These are phyloP conservation scores for Penicillium sp. DNA, from an alignment of 2,329 filamentous ascomycete genomes.

Conservation along the genomic window DNA sequence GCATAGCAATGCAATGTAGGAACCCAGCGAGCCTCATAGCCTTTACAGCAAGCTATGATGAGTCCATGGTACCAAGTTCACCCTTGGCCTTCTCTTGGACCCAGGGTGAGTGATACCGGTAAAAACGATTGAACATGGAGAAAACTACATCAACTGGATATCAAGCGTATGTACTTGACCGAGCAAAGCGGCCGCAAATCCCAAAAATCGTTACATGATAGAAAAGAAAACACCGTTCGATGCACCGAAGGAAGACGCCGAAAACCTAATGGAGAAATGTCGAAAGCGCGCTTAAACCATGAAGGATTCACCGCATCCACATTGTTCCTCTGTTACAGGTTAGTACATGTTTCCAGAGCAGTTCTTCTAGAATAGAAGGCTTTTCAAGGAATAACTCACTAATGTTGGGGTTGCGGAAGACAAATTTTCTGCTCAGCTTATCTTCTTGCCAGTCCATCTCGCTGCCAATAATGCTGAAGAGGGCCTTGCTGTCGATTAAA, in stretches of 20 bases:
- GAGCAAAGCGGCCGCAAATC: slow-evolving; percentile 11
- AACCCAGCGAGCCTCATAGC: not conserved
- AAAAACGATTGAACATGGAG: not conserved
- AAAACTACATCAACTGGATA: slow-evolving; percentile 21
- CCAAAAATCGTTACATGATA: slow-evolving; percentile 1
- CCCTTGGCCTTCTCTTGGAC: not conserved
- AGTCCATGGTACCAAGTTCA: not conserved
- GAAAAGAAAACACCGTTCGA: slow-evolving; percentile 41
- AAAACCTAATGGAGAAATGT: slow-evolving; percentile 14
- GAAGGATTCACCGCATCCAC: slow-evolving; percentile 94
- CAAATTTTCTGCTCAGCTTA: slow-evolving; percentile 85
- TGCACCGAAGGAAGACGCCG: slow-evolving; percentile 32
- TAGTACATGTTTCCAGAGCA: slow-evolving; percentile 15
- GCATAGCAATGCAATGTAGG: not conserved
- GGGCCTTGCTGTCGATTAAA: slow-evolving; percentile 91
- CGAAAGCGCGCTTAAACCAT: slow-evolving; percentile 59
- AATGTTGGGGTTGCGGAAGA: slow-evolving; percentile 97
- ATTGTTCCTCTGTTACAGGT: slow-evolving; percentile 75
- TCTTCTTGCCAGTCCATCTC: slow-evolving; percentile 99
- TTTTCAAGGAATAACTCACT: slow-evolving; percentile 62
- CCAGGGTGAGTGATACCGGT: not conserved
- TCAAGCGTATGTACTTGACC: slow-evolving; percentile 24
- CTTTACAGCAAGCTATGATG: not conserved
- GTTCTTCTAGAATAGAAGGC: not conserved
- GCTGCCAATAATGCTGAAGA: slow-evolving; percentile 96